Base-by-base conservation (phyloP, 2,329 filamentous ascomycete species). In the Diaporthe sp. region DNA sequence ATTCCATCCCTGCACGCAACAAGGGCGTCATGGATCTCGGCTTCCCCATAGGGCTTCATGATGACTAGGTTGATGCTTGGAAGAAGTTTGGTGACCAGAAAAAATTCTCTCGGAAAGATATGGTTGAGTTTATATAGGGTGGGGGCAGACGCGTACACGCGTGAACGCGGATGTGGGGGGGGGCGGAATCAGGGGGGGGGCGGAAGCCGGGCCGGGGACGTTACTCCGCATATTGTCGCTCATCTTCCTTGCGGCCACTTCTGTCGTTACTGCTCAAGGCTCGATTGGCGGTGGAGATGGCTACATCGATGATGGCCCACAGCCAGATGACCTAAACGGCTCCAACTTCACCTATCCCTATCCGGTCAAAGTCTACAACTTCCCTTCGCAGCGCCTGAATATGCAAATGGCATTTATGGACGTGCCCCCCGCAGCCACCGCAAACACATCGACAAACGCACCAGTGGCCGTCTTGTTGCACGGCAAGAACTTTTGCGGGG, bases 341-440 rank as follows among this genome's bases (percentile, higher is more conserved):
- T 87, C 85, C 75, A 88, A 88, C 79, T 88, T 88, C 79, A 86
- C 86, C 1, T 90, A 90, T 77, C 87, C 87, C 27, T 88, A 83
- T 79, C 87, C 87, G 2, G 80, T 88, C 72, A 84, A 88, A 74
- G 81, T 87, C 44, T 88, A 86, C 80, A 81, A 80, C 55, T 86
- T 90, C 77, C 81, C 79, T 2, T 88, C 87, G 53, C 88, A 90
- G 79, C 79, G 81, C 19, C 82, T 85, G 63, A 79, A 83, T n/a
- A 80, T 89, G 35, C 83, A 88, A 55, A 90, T 90, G 88, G 88
- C 87, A 22, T 90, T 88, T 76, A 89, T 90, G 87, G 88, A 90
- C 75, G 77, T 90, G 32, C 68, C 80, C 17, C 86, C 86, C 10
- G 79, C 77, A 37, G 75, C 82, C 61, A 84, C 82, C 73, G 22